Evolutionary conservation across 768 basidiomycete genomes (phyloP).

Genomic region (Tephrocybe sp.): DNA sequence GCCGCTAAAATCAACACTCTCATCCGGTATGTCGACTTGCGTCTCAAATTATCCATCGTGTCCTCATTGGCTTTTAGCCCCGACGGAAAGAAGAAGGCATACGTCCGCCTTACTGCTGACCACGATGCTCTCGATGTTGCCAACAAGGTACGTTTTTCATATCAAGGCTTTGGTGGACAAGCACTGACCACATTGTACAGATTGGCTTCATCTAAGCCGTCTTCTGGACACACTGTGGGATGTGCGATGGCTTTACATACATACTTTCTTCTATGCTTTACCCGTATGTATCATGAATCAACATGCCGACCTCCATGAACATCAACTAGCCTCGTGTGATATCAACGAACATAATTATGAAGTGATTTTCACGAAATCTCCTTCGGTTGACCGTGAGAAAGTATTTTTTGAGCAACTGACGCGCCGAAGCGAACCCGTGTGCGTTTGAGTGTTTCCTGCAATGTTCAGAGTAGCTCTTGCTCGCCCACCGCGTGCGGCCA

Average conservation of each 20-base stretch:
- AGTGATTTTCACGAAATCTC: too few species aligned
- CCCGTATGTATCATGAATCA: slow-evolving; percentile 18
- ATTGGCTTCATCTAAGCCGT: slow-evolving; percentile 87
- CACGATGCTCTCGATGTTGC: slow-evolving; percentile 96
- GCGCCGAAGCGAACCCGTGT: neutral
- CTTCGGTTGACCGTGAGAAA: slow-evolving; percentile 10
- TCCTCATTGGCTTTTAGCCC: slow-evolving; percentile 52
- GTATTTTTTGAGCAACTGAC: slow-evolving; percentile 11
- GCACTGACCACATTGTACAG: slow-evolving; percentile 33
- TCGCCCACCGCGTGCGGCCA: slow-evolving; percentile 11
- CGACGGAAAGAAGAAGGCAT: slow-evolving; percentile 99
- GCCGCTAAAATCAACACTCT: slow-evolving; percentile 97
- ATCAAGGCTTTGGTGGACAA: neutral
- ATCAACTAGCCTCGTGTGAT: neutral
- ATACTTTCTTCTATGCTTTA: slow-evolving; percentile 13
- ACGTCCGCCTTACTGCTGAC: slow-evolving; percentile 93
- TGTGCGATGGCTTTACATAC: slow-evolving; percentile 11
- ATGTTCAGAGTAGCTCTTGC: slow-evolving; percentile 20
- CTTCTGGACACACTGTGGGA: neutral
- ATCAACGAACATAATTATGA: neutral
- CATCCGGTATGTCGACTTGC: slow-evolving; percentile 70
- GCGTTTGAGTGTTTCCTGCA: neutral
- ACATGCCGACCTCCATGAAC: slow-evolving; percentile 16
- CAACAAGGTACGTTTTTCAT: slow-evolving; percentile 71
- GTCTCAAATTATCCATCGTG: neutral